A percentile compares a stretch with the other conserved stretches of the same genome.
phyloP scores from a whole-genome alignment of 2,329 filamentous ascomycete species.

The Arthrobotrys musiformis region DNA sequence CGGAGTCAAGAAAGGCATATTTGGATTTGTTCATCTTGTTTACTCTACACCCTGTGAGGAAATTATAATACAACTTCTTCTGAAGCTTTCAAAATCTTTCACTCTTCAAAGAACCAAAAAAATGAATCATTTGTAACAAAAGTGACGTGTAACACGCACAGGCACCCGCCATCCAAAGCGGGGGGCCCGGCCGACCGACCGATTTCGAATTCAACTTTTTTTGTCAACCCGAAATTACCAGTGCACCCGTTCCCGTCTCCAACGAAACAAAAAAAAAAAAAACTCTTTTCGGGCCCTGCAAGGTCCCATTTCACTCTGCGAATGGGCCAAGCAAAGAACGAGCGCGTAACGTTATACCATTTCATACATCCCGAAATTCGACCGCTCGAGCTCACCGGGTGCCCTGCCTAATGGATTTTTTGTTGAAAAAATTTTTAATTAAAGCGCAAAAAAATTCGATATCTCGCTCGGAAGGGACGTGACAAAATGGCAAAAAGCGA shows the following conservation, averaged over 20 bases:
- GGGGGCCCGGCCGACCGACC: not conserved
- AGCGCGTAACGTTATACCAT: slow-evolving; percentile 11
- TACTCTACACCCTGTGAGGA: not conserved
- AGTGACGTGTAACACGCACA: slow-evolving; percentile 8
- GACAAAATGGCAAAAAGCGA: not conserved
- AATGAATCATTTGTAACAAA: not conserved
- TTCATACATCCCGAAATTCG: slow-evolving; percentile 10
- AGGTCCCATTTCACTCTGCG: not conserved
- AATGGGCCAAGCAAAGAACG: not conserved
- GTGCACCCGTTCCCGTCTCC: not conserved
- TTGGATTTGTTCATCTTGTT: not conserved
- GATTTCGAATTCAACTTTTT: not conserved
- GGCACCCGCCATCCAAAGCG: slow-evolving; percentile 9
- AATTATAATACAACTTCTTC: not conserved
- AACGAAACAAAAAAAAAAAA: not conserved
- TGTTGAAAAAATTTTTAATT: too few relatives aligned
- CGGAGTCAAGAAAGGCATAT: not conserved
- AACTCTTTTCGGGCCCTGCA: not conserved
- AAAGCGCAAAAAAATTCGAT: too few relatives aligned
- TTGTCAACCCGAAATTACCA: slow-evolving; percentile 3
- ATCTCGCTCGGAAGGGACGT: not conserved
- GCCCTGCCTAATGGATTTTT: too few relatives aligned
- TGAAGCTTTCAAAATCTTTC: not conserved
- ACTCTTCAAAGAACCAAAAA: not conserved
- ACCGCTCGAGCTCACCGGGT: too few relatives aligned